Evolutionary conservation across 2,329 filamentous ascomycete genomes (phyloP).

Genomic region (Dothistroma pini): DNA sequence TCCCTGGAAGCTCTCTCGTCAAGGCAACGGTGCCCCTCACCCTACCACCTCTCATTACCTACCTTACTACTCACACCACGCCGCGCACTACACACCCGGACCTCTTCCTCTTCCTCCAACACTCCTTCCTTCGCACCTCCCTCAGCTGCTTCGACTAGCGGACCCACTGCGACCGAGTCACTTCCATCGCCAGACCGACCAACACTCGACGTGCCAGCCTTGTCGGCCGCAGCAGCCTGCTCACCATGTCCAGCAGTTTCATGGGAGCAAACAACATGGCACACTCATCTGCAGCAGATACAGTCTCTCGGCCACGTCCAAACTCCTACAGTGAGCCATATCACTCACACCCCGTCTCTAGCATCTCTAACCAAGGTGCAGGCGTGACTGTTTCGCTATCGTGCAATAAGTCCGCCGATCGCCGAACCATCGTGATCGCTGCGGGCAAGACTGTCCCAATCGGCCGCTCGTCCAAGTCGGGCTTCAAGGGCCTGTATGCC

Average conservation of each 20-base stretch:
- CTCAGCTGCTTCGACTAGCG: too few relatives aligned
- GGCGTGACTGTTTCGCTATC: slow-evolving; percentile 24
- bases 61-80: too few relatives aligned
- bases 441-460: slow-evolving; percentile 32
- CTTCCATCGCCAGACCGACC: too few relatives aligned
- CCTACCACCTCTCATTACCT: too few relatives aligned
- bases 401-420: slow-evolving; percentile 14
- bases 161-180: too few relatives aligned
- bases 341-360: not conserved
- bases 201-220: too few relatives aligned
- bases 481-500: slow-evolving; percentile 33
- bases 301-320: not conserved
- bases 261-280: slow-evolving; percentile 7
- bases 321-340: slow-evolving; percentile 1
- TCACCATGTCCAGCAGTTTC: not conserved
- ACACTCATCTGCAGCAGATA: slow-evolving; percentile 1
- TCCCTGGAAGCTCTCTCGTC: too few relatives aligned
- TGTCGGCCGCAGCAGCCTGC: not conserved
- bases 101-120: too few relatives aligned
- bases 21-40: too few relatives aligned
- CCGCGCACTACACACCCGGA: too few relatives aligned
- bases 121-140: too few relatives aligned
- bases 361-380: not conserved
- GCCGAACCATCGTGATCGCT: slow-evolving; percentile 21
- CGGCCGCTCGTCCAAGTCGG: slow-evolving; percentile 43